Conservation (phyloP, 805 yeast genomes). For the Kazachstania kunashirensis region DNA sequence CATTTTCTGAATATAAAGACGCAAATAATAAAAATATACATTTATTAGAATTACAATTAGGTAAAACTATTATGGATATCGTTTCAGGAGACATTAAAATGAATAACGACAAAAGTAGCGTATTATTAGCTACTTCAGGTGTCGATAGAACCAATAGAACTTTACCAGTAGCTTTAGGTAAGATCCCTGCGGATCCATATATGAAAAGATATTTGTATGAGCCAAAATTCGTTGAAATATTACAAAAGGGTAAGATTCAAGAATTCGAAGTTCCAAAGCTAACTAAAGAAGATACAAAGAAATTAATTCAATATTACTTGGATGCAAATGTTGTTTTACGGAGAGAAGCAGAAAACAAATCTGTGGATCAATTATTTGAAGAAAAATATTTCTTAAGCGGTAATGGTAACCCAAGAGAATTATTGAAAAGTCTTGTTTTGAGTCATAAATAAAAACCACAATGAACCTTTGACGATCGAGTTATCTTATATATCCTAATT, state of each 20-base stretch:
- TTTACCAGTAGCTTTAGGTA: conserved; percentile 49
- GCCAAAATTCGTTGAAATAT: conserved; percentile 39
- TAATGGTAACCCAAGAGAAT: conserved; percentile 53
- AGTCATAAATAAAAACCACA: conserved; percentile 7
- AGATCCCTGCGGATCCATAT: conserved; percentile 47
- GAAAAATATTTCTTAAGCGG: conserved; percentile 50
- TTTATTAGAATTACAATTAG: conserved; percentile 54
- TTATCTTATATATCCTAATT: background rate
- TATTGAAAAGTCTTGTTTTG: conserved; percentile 32
- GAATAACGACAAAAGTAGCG: conserved; percentile 43
- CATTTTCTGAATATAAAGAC: conserved; percentile 53
- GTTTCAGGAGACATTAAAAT: conserved; percentile 46
- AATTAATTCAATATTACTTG: conserved; percentile 34
- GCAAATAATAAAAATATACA: conserved; percentile 46
- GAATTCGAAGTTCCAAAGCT: conserved; percentile 37
- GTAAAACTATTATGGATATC: conserved; percentile 44
- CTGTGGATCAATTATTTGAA: conserved; percentile 32
- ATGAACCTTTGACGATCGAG: too few relatives aligned
- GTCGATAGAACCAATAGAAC: conserved; percentile 45
- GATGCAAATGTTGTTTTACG: conserved; percentile 34
- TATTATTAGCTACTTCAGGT: conserved; percentile 55
- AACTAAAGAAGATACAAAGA: conserved; percentile 35
- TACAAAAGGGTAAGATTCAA: conserved; percentile 32
- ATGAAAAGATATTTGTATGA: conserved; percentile 42
- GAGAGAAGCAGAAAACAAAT: conserved; percentile 26